These are phyloP conservation scores for Mrakia gelida DNA, from an alignment of 768 basidiomycete species.

Conservation along the genomic window DNA sequence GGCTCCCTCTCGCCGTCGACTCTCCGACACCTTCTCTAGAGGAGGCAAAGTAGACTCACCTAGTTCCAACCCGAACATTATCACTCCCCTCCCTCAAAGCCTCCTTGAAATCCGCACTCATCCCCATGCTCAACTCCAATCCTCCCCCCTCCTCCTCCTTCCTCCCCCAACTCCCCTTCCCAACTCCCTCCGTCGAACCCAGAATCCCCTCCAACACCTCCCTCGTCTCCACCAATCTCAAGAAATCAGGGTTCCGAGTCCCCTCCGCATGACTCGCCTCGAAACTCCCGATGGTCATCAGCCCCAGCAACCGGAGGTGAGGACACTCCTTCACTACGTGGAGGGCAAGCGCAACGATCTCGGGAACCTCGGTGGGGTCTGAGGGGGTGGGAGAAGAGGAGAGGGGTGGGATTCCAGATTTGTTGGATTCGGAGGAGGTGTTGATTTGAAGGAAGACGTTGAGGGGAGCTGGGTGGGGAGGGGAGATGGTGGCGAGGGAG, in stretches of 20 bases:
- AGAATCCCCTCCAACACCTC: conserved; percentile 56
- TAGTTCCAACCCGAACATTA: conserved; percentile 84
- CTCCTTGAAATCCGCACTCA: conserved; percentile 90
- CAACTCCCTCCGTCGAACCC: conserved; percentile 30
- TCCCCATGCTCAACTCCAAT: conserved; percentile 68
- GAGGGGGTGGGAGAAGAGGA: conserved; percentile 22
- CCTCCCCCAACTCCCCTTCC: conserved; percentile 46
- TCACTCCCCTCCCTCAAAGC: conserved; percentile 79
- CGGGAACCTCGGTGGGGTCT: conserved; percentile 40
- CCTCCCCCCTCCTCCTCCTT: conserved; percentile 54
- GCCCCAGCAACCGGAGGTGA: conserved; percentile 66
- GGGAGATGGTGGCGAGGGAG: conserved; percentile 47
- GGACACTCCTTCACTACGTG: conserved; percentile 72
- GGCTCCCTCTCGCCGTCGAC: not conserved
- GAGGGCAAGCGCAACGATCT: conserved; percentile 62
- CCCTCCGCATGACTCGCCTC: conserved; percentile 59
- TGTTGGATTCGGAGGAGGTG: conserved; percentile 85
- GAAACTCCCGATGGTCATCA: conserved; percentile 95
- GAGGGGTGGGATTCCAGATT: conserved; percentile 76
- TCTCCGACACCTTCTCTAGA: not conserved
- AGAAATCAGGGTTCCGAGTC: conserved; percentile 68
- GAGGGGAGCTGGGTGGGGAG: conserved; percentile 57
- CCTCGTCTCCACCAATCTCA: conserved; percentile 60
- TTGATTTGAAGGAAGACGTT: conserved; percentile 89
- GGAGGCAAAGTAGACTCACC: conserved; percentile 35